phyloP scores from a whole-genome alignment of 768 basidiomycete genomes.

The Rhodosporidiobolus odoratus region DNA sequence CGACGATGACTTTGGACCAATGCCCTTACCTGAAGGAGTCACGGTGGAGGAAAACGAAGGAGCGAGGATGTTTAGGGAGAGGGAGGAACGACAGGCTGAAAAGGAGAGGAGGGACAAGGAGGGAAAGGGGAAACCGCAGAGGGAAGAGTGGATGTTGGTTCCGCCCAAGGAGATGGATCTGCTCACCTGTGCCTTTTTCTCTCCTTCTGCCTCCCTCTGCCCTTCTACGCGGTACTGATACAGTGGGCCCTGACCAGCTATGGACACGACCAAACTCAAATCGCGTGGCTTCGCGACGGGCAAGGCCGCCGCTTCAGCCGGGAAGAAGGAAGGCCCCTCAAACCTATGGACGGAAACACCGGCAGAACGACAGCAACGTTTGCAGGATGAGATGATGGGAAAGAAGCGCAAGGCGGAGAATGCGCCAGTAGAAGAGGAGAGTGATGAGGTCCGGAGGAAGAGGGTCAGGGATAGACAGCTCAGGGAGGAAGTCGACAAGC shows the following conservation, averaged over 20 bases:
- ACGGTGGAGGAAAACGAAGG: constrained; percentile 55
- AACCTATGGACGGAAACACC: constrained; percentile 96
- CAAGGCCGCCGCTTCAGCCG: constrained; percentile 34
- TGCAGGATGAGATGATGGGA: constrained; percentile 92
- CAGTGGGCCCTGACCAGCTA: constrained; percentile 57
- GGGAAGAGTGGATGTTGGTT: constrained; percentile 98
- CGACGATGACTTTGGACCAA: constrained; percentile 71
- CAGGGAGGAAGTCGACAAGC: constrained; percentile 33
- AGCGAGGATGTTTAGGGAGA: constrained; percentile 74
- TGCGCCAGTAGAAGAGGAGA: constrained; percentile 44
- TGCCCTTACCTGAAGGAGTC: constrained; percentile 56
- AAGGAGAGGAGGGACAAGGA: constrained; percentile 58
- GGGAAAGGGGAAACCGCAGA: constrained; percentile 66
- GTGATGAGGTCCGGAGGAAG: constrained; percentile 28
- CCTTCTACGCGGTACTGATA: neutral
- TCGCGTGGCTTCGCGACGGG: constrained; percentile 64
- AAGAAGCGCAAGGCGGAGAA: constrained; percentile 64
- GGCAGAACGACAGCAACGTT: constrained; percentile 76
- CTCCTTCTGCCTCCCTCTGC: neutral
- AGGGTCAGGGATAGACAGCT: constrained; percentile 28
- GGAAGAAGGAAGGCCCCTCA: constrained; percentile 50
- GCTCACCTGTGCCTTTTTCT: constrained; percentile 60
- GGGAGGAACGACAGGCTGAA: constrained; percentile 70
- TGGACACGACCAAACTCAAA: constrained; percentile 78
- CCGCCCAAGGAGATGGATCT: constrained; percentile 79